These are phyloP conservation scores for Alternaria alternata DNA, from an alignment of 2,329 filamentous ascomycete species.

Conservation along the genomic window DNA sequence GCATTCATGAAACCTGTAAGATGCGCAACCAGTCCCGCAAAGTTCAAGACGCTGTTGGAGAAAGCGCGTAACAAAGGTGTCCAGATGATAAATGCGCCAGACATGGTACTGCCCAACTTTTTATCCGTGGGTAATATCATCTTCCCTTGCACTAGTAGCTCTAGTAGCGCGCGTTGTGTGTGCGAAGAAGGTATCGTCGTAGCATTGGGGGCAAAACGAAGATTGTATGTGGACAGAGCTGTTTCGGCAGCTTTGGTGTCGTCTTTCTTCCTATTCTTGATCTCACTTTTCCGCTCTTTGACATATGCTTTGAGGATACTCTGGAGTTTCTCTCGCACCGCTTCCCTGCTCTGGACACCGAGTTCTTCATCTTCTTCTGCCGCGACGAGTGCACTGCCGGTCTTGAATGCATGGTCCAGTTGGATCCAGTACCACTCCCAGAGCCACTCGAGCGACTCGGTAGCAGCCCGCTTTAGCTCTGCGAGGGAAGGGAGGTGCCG, in stretches of 20 bases:
- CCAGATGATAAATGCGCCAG: constrained; percentile 58
- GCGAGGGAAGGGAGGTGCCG: constrained; percentile 81
- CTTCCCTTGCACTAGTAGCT: constrained; percentile 46
- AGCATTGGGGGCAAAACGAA: constrained; percentile 16
- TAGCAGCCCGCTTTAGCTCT: constrained; percentile 73
- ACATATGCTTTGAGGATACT: constrained; percentile 47
- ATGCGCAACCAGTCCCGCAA: constrained; percentile 44
- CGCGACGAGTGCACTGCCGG: not conserved
- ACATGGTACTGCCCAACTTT: constrained; percentile 46
- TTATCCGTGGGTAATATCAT: constrained; percentile 49
- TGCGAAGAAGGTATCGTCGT: constrained; percentile 9
- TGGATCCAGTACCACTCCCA: constrained; percentile 86
- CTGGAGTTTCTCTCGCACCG: constrained; percentile 33
- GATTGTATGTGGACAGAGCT: constrained; percentile 26
- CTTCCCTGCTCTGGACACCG: constrained; percentile 11
- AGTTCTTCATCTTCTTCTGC: constrained; percentile 2
- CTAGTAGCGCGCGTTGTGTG: constrained; percentile 15
- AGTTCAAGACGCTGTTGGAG: constrained; percentile 46
- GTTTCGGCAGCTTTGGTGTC: constrained; percentile 25
- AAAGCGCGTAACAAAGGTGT: constrained; percentile 51
- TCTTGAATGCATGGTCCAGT: constrained; percentile 51
- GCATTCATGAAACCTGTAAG: constrained; percentile 50
- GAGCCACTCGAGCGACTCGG: constrained; percentile 80
- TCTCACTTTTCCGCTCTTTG: constrained; percentile 40
- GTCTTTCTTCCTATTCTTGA: constrained; percentile 31